Evolutionary conservation across 768 basidiomycete genomes (phyloP).

Genomic region (Leccinum broughii): DNA sequence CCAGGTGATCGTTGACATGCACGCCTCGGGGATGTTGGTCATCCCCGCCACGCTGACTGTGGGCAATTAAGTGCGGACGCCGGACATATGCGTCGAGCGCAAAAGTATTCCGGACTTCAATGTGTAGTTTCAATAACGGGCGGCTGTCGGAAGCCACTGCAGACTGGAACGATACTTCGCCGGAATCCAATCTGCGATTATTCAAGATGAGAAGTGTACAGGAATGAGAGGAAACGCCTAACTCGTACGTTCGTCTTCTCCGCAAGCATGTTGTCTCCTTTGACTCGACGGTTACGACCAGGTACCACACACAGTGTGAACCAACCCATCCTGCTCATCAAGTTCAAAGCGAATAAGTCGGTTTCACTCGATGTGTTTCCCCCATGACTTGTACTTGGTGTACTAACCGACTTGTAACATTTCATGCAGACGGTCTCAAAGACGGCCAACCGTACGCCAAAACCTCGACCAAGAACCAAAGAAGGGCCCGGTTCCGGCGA

Average conservation of each 20-base stretch:
- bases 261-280: not conserved
- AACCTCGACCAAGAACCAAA: constrained; percentile 55
- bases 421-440: constrained; percentile 57
- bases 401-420: not conserved
- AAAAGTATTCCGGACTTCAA: constrained; percentile 88
- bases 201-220: too few relatives aligned
- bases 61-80: constrained; percentile 94
- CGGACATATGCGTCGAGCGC: constrained; percentile 94
- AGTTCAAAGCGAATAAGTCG: constrained; percentile 96
- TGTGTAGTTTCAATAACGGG: constrained; percentile 92
- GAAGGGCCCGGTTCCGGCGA: constrained; percentile 30
- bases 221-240: too few relatives aligned
- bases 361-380: constrained; percentile 77
- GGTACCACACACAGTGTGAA: constrained; percentile 91
- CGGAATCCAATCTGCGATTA: too few relatives aligned
- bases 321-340: constrained; percentile 88
- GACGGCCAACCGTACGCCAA: constrained; percentile 64
- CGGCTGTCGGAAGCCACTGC: constrained; percentile 43
- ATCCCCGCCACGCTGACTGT: constrained; percentile 91
- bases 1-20: constrained; percentile 95
- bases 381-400: not conserved
- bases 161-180: too few relatives aligned
- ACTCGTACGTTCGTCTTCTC: constrained; percentile 49
- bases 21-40: constrained; percentile 76
- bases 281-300: constrained; percentile 32